Evolutionary conservation across 352 stramenopile genomes (phyloP), one percentile per base, ranked within the genome.

Genomic region (Blastocystis sp.): DNA sequence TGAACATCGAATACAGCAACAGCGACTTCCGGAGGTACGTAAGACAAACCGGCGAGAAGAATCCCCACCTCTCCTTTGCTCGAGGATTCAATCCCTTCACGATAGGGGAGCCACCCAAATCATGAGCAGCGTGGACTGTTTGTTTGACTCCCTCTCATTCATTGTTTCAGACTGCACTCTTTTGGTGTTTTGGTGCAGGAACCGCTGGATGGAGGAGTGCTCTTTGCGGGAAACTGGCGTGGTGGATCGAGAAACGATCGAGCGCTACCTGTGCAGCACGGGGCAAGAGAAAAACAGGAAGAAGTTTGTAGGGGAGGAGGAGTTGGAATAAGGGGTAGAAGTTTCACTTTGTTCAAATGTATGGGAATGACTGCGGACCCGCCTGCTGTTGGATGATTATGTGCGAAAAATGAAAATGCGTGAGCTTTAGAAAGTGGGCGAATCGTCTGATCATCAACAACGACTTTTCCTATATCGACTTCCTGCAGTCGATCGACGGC

Each of bases 341-440:
- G 11, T 84, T 68, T 43, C 74, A 84, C 40, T 84, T 84, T 57
- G 74, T 84, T 57, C 74, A 84, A 24, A 54, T 69, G 60, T 48
- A 38, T 11, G 40, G 52, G 19, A 69, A 84, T 84, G 74, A 84
- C 52, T 84, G 74, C 48, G 74, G 74, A 34, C 74, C 74, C 3
- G 74, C 74, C 14, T 84, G 74, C 17, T 84, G 74, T 42, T 84
- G 74, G 74, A 57, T 84, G 74, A 84, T 84, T 28, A 42, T 84
- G 74, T 84, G 45, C 28, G 10, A 2, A 11, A 60, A 24, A 38
- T 14, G 34, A 6, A 19, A 17, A 3, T 69, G 21, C 38, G 19
- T 69, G 3, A 69, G 40, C 6, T 52, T 1, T 34, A 84, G 74
- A 54, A 84, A 84, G 28, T 84, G 74, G 74, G 74, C 24, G 24